Base-by-base conservation (phyloP, 2,329 filamentous ascomycete genomes). In the Mycosphaerella sp. region DNA sequence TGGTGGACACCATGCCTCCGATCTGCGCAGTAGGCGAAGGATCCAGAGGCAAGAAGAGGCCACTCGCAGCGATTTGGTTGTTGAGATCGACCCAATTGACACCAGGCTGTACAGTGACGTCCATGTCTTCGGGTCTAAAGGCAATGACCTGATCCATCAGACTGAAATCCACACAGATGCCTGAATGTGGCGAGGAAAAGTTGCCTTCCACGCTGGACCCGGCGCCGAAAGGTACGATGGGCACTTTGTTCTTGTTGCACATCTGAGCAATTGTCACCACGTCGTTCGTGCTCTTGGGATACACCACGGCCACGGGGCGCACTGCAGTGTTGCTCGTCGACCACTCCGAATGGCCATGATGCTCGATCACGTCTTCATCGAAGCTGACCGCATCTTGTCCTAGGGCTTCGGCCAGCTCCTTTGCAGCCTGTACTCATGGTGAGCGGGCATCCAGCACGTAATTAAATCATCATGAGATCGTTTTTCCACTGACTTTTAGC, bases 41-140 rank as follows among this genome's bases (percentile, higher is more conserved):
- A 65, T 96, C 91, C 10, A 95, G 84, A 1, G 91, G 91, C 67
- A 95, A 95, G 73, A 95, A 95, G 1, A 96, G 80, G 0, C 88
- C 88, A 3, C 81, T 84, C 39, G 81, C 78, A 70, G 86, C 81
- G 65, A 87, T 83, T 46, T 83, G 78, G 60, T 86, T 82, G 64
- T 96, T 96, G 54, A 96, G 74, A 49, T 87, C 83, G 79, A 95
- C 90, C 90, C 90, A 96, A n/a, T 86, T 85, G 8, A 96, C 85
- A 6, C 87, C 87, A 2, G 91, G 91, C 69, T 96, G 91, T 2
- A 96, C 89, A 4, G 95, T 87, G 47, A 95, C 79, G 64, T 96
- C 91, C 87, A 95, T 89, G 68, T 95, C 91, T 3, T 88, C 85
- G 62, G 87, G 84, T 69, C 95, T 86, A 53, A 95, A 77, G 51